These are phyloP conservation scores for Knoxdaviesia capensis DNA, from an alignment of 2,329 filamentous ascomycete species.

Conservation along the genomic window DNA sequence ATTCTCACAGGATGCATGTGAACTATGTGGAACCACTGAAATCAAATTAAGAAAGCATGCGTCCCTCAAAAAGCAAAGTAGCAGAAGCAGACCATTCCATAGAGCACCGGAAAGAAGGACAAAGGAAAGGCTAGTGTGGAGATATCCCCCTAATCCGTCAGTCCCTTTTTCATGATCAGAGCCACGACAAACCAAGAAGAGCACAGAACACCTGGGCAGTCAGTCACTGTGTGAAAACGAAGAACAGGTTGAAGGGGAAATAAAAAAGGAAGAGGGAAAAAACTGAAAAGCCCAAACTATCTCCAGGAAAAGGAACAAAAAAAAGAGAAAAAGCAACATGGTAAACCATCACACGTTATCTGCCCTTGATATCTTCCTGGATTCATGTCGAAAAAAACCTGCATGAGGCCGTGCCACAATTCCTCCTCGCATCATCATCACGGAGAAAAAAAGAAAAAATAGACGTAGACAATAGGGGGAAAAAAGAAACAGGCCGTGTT, in stretches of 20 bases:
- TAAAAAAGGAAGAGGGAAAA: neutral
- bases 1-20: too few relatives aligned
- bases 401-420: neutral
- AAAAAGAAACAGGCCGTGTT: too few relatives aligned
- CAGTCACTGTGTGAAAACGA: too few relatives aligned
- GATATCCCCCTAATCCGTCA: too few relatives aligned
- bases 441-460: slow-evolving; percentile 1
- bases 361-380: neutral
- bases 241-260: too few relatives aligned
- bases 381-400: neutral
- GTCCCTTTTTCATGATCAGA: too few relatives aligned
- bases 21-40: neutral
- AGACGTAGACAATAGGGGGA: neutral
- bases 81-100: neutral
- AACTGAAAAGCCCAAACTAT: neutral
- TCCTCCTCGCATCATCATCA: too few relatives aligned
- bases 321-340: neutral
- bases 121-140: too few relatives aligned
- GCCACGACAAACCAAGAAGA: too few relatives aligned
- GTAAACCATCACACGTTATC: neutral
- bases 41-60: neutral
- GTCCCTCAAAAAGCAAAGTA: neutral
- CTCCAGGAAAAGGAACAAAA: slow-evolving; percentile 6
- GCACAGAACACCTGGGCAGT: too few relatives aligned
- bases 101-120: too few relatives aligned